Percentiles rank a stretch among this genome's conserved stretches.
Evolutionary conservation across 1,139 yeast species (phyloP).

Genomic region (Zygoascus meyerae): DNA sequence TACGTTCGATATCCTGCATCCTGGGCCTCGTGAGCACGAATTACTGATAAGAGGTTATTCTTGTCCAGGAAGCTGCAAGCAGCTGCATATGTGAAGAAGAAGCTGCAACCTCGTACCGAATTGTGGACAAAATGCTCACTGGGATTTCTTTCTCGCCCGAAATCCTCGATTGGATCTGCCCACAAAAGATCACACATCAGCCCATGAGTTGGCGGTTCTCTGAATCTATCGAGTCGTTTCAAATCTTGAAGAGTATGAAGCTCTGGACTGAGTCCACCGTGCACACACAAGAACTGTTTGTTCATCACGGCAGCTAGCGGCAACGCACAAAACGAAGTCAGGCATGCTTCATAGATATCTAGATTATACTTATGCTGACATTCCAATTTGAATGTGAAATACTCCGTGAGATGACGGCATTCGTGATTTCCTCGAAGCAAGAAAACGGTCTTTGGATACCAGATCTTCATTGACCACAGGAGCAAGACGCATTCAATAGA

Average conservation of each 20-base stretch:
- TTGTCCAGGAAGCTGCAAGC: conserved; percentile 74
- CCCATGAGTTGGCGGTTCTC: conserved; percentile 92
- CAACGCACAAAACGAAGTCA: conserved; percentile 75
- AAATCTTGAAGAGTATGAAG: conserved; percentile 67
- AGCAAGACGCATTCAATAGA: conserved; percentile 84
- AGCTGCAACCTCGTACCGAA: conserved; percentile 87
- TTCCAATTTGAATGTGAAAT: conserved; percentile 88
- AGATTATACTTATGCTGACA: conserved; percentile 79
- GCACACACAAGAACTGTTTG: conserved; percentile 92
- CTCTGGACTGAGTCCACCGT: conserved; percentile 95
- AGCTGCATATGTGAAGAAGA: conserved; percentile 81
- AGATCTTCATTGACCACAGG: conserved; percentile 73
- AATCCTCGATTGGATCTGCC: conserved; percentile 92
- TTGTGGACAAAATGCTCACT: conserved; percentile 59
- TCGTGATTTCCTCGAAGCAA: conserved; percentile 94
- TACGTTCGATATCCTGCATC: conserved; percentile 97
- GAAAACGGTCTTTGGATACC: conserved; percentile 71
- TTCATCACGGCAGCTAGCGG: conserved; percentile 95
- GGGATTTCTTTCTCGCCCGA: conserved; percentile 58
- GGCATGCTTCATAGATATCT: conserved; percentile 65
- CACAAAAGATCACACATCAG: conserved; percentile 92
- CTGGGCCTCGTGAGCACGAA: conserved; percentile 97
- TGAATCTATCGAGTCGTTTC: conserved; percentile 65
- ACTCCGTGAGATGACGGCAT: conserved; percentile 87
- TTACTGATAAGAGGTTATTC: conserved; percentile 74